phyloP scores from a whole-genome alignment of 331 rosid species.

The Quercus lobata region DNA sequence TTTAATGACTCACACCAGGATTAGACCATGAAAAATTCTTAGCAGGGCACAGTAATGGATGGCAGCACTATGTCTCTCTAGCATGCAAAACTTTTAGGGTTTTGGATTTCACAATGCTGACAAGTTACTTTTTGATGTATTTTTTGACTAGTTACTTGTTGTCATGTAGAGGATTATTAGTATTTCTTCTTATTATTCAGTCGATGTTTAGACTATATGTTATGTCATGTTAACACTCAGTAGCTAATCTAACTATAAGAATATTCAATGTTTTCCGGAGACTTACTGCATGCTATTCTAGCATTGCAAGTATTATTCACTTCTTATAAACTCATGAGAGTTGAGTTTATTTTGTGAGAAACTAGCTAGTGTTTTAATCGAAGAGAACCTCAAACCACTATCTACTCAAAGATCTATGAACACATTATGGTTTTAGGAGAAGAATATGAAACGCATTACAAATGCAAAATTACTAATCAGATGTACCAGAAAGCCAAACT shows the following conservation, averaged over 20 bases:
- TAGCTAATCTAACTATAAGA: background rate
- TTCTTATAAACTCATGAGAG: background rate
- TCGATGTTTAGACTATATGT: background rate
- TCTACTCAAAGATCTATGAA: background rate
- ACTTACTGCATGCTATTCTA: background rate
- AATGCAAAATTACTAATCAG: background rate
- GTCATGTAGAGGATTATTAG: background rate
- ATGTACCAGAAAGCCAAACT: background rate
- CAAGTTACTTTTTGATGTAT: background rate
- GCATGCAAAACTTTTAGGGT: background rate
- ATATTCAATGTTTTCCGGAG: background rate
- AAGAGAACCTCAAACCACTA: background rate
- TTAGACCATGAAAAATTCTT: background rate
- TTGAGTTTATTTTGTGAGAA: background rate
- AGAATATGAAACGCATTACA: background rate
- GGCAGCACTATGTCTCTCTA: background rate
- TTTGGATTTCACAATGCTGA: background rate
- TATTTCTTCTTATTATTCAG: background rate
- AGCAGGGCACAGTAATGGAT: background rate
- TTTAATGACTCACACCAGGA: background rate
- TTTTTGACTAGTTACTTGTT: background rate
- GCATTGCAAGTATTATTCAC: background rate
- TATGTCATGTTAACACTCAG: background rate
- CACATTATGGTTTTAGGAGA: background rate
- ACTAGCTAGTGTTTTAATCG: background rate